These are phyloP conservation scores for Entomortierella beljakovae DNA, from an alignment of 192 early-diverging fungal genomes.

Conservation along the genomic window DNA sequence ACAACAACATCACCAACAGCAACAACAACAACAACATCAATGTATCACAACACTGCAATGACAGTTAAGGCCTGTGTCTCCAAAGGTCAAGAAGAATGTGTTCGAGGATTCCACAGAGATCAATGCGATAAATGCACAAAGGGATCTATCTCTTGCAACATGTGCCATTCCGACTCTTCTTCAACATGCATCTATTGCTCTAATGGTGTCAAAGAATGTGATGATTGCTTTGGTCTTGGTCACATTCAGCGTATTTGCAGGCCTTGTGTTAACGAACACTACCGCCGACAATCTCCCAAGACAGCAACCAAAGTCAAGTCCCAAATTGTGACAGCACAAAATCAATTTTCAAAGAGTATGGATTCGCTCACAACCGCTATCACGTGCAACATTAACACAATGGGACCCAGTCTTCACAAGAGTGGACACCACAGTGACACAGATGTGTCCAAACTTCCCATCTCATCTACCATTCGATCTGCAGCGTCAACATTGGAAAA, in stretches of 20 bases:
- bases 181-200: slow-evolving; percentile 28
- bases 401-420: not conserved
- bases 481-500: not conserved
- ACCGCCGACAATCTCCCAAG: slow-evolving; percentile 15
- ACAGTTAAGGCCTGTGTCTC: slow-evolving; percentile 25
- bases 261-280: slow-evolving; percentile 34
- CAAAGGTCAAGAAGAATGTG: slow-evolving; percentile 34
- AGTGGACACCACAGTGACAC: not conserved
- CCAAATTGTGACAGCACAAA: not conserved
- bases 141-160: slow-evolving; percentile 21
- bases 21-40: not conserved
- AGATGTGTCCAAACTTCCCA: not conserved
- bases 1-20: not conserved
- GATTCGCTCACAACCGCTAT: not conserved
- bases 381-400: not conserved
- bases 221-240: slow-evolving; percentile 34
- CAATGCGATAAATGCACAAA: slow-evolving; percentile 23
- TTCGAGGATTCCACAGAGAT: slow-evolving; percentile 25
- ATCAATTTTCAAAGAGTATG: slow-evolving; percentile 17
- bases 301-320: slow-evolving; percentile 3
- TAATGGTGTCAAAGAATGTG: slow-evolving; percentile 32
- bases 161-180: slow-evolving; percentile 11
- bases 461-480: not conserved
- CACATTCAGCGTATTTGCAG: slow-evolving; percentile 36
- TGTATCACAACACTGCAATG: not conserved